Base-by-base conservation (phyloP, 768 basidiomycete genomes). In the Pleurotus eryngii region DNA sequence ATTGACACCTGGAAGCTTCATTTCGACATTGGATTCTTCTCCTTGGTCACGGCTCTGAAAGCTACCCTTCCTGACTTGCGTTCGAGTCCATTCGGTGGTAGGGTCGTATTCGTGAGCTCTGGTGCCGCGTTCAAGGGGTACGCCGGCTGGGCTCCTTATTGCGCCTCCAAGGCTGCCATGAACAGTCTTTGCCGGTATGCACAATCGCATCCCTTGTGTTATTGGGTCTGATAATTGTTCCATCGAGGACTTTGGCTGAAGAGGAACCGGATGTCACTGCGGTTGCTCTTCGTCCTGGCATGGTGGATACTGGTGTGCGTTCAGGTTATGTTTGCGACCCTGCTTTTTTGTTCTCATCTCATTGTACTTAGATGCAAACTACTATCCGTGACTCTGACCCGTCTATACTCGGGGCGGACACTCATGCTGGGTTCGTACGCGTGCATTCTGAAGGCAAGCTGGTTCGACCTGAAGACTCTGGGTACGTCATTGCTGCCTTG, bases 11-110 rank as follows among this genome's bases (percentile, higher is more conserved):
- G 90, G 91, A 87, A 82, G 65, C 64, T 68, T 20, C 81, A 86
- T 64, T 92, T 96, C 67, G 88, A 95, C 62, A 77, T 91, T 72
- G 96, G 95, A 70, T 87, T 96, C 71, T 92, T 93, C 74, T 91
- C 93, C 1, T 77, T 92, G 17, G 74, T 96, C 46, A 80, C 84
- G 35, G 81, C 90, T 20, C 64, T 95, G 30, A 81, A 86, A 62
- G 77, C 79, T 9, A 74, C 85, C 12, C 73, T 94, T 3, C 92
- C 93, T 4, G 74, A 82, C 58, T 74, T 98, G 59, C 85, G 87
- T 39, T 73, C 77, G 63, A 84, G 84, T 54, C 59, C 77, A 5
- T 58, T 70, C 5, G 81, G 82, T 18, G 92, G 90, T 0, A 78
- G 80, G 55, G 77, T 96, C 49, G 78, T 97, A 24, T 87, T 96